Percentiles rank a stretch among this genome's conserved stretches.
Evolutionary conservation across 148 eudicot genomes (phyloP).

Genomic region (Drosera capensis): DNA sequence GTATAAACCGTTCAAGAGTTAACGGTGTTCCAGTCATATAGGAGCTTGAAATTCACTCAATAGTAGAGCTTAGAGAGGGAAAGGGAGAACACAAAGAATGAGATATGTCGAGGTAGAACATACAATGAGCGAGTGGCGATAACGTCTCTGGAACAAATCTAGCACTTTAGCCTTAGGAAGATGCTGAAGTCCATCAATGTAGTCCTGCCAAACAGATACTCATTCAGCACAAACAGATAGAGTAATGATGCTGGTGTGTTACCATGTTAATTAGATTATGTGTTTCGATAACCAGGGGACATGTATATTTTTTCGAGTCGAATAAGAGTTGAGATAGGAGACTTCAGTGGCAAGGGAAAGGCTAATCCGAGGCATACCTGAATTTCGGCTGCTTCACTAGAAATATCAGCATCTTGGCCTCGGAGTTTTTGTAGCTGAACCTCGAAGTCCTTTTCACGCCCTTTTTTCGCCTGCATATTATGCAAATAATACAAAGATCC

Average conservation of each 20-base stretch:
- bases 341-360: background rate
- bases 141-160: slow-evolving; percentile 49
- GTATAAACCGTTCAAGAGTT: background rate
- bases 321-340: too few species aligned
- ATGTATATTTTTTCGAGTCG: too few species aligned
- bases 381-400: slow-evolving; percentile 51
- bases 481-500: too few species aligned
- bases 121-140: slow-evolving; percentile 42
- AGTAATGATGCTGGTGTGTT: background rate
- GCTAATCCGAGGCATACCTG: slow-evolving; percentile 8
- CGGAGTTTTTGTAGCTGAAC: slow-evolving; percentile 33
- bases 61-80: background rate
- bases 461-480: slow-evolving; percentile 50
- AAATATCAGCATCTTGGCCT: slow-evolving; percentile 36
- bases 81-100: background rate
- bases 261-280: background rate
- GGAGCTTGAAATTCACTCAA: background rate
- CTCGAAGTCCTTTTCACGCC: slow-evolving; percentile 30
- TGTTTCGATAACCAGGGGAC: too few species aligned
- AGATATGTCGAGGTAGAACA: slow-evolving; percentile 5
- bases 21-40: background rate
- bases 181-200: slow-evolving; percentile 27
- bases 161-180: slow-evolving; percentile 40
- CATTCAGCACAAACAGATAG: background rate
- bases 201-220: slow-evolving; percentile 19